These are phyloP conservation scores for Spiraea crenata DNA, from an alignment of 331 rosid species.

Conservation along the genomic window DNA sequence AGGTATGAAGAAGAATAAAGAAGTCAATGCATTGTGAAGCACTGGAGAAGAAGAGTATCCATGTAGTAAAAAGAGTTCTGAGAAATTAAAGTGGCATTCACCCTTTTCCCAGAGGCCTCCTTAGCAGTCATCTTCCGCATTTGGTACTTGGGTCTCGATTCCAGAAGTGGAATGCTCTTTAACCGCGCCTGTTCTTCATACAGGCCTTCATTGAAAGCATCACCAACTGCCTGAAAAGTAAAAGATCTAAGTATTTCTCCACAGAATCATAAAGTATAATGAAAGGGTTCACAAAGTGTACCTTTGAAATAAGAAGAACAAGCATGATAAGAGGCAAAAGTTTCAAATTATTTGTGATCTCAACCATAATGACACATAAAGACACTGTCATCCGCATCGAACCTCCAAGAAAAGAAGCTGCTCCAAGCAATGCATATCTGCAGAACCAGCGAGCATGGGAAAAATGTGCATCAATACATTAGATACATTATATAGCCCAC, in stretches of 20 bases:
- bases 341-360: slow-evolving; percentile 86
- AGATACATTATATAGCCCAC: not conserved
- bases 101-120: slow-evolving; percentile 91
- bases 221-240: slow-evolving; percentile 85
- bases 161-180: slow-evolving; percentile 84
- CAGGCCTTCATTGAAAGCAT: slow-evolving; percentile 92
- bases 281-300: slow-evolving; percentile 25
- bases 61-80: not conserved
- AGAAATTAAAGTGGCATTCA: slow-evolving; percentile 26
- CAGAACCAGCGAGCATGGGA: slow-evolving; percentile 25
- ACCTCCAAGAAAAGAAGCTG: slow-evolving; percentile 82
- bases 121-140: slow-evolving; percentile 92
- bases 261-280: slow-evolving; percentile 13
- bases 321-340: slow-evolving; percentile 92
- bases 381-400: slow-evolving; percentile 99
- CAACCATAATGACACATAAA: slow-evolving; percentile 97
- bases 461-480: not conserved
- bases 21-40: not conserved
- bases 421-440: slow-evolving; percentile 88
- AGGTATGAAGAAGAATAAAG: not conserved
- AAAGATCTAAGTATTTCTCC: slow-evolving; percentile 19
- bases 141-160: slow-evolving; percentile 90
- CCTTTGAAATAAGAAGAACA: slow-evolving; percentile 97
- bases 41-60: not conserved
- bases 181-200: slow-evolving; percentile 87